These are phyloP conservation scores for Incumbomyces lentus DNA, from an alignment of 2,329 filamentous ascomycete species.

Conservation along the genomic window DNA sequence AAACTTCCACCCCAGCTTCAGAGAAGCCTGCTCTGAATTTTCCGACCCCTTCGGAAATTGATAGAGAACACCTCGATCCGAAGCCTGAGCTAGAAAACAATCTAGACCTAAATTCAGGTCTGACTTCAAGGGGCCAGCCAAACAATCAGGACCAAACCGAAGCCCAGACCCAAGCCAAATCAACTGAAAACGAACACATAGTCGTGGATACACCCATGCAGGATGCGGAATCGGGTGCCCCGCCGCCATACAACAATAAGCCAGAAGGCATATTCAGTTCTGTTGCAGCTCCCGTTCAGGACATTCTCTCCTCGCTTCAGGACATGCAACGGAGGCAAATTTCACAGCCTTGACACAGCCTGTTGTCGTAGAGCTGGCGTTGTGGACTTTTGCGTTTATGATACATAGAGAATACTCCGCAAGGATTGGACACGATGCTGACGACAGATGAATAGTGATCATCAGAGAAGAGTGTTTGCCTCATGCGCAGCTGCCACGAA, in stretches of 20 bases:
- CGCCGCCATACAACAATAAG: not conserved
- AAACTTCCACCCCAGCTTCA: conserved; percentile 26
- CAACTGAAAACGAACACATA: not conserved
- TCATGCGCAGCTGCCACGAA: not conserved
- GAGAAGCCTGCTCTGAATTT: conserved; percentile 25
- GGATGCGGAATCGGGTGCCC: not conserved
- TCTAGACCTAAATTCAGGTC: not conserved
- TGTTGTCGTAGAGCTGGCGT: not conserved
- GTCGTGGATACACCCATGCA: not conserved
- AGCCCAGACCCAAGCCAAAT: not conserved
- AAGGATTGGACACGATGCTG: conserved; percentile 7
- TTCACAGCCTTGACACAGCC: not conserved
- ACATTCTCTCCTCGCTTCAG: conserved; percentile 2
- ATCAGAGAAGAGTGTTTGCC: not conserved
- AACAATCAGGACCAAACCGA: not conserved
- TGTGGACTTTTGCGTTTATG: not conserved
- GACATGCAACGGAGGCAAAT: conserved; percentile 3
- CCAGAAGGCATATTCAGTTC: not conserved
- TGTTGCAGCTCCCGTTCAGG: not conserved
- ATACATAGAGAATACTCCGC: conserved; percentile 6
- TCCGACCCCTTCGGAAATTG: not conserved
- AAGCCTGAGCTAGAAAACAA: not conserved
- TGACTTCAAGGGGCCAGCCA: too few relatives aligned
- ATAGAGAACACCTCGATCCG: not conserved
- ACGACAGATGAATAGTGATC: not conserved